Percentiles rank a stretch among this genome's conserved stretches.
phyloP scores from a whole-genome alignment of 768 basidiomycete species.

The Lyophyllum atratum region DNA sequence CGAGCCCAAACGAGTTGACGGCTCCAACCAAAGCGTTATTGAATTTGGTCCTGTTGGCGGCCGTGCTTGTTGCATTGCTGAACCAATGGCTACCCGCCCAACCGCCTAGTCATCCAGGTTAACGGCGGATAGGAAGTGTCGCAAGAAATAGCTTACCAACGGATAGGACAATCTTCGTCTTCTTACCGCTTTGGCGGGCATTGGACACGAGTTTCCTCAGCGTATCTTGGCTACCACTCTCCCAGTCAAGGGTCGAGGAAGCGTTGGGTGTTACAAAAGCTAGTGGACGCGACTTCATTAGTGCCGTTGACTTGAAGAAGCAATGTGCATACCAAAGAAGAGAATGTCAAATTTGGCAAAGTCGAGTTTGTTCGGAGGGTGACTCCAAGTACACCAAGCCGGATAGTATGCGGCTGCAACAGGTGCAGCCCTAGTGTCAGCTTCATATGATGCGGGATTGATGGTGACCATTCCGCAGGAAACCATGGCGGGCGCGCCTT shows the following conservation, averaged over 20 bases:
- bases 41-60: conserved; percentile 53
- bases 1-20: conserved; percentile 61
- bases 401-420: conserved; percentile 52
- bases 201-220: conserved; percentile 56
- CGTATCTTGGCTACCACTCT: conserved; percentile 47
- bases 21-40: conserved; percentile 52
- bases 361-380: conserved; percentile 60
- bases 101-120: conserved; percentile 38
- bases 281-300: conserved; percentile 23
- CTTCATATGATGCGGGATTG: not conserved
- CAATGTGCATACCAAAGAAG: conserved; percentile 50
- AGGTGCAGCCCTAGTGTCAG: conserved; percentile 11
- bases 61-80: conserved; percentile 54
- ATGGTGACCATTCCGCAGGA: conserved; percentile 1
- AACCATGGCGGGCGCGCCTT: conserved; percentile 7
- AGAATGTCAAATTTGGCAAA: conserved; percentile 68
- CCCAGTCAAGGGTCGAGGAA: conserved; percentile 54
- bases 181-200: conserved; percentile 55
- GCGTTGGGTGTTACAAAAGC: conserved; percentile 74
- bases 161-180: conserved; percentile 66
- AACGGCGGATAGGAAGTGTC: not conserved
- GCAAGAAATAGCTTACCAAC: conserved; percentile 49
- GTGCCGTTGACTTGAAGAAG: not conserved
- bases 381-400: conserved; percentile 47
- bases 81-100: conserved; percentile 73